Evolutionary conservation across 352 stramenopile genomes (phyloP).

Genomic region (Blastocystis sp.): DNA sequence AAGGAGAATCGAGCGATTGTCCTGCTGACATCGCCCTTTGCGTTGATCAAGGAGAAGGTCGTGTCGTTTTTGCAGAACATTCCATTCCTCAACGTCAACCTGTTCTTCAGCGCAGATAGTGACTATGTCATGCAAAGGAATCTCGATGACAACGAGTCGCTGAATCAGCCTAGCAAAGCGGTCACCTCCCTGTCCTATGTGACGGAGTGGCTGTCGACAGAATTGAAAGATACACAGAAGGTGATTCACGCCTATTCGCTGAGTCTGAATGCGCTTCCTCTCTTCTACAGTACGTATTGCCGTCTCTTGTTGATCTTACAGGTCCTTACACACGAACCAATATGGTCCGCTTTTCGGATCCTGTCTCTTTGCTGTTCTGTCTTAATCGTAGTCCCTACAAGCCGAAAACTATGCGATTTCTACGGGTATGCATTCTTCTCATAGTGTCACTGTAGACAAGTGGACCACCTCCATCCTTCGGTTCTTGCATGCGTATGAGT

Average conservation of each 20-base stretch:
- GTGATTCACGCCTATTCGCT: slow-evolving; percentile 1
- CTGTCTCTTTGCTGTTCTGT: background rate
- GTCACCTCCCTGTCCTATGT: slow-evolving; percentile 1
- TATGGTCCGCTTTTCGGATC: slow-evolving; percentile 5
- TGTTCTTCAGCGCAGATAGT: slow-evolving; percentile 35
- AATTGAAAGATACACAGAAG: background rate
- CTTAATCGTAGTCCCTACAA: slow-evolving; percentile 7
- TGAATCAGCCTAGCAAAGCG: background rate
- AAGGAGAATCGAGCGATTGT: background rate
- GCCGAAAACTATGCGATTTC: background rate
- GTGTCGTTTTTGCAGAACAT: slow-evolving; percentile 26
- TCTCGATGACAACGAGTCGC: background rate
- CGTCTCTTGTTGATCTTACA: background rate
- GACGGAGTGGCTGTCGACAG: background rate
- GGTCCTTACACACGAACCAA: background rate
- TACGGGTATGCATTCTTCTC: background rate
- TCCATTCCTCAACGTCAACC: background rate
- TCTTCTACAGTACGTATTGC: slow-evolving; percentile 17
- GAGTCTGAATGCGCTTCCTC: slow-evolving; percentile 46
- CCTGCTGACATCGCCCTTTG: slow-evolving; percentile 45
- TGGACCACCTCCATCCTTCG: slow-evolving; percentile 46
- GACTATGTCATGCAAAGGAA: slow-evolving; percentile 46
- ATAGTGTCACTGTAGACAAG: background rate
- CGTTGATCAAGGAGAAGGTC: slow-evolving; percentile 30
- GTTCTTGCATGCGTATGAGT: background rate